These are phyloP conservation scores for Logfia minima DNA, from an alignment of 129 eudicot species.

Conservation along the genomic window DNA sequence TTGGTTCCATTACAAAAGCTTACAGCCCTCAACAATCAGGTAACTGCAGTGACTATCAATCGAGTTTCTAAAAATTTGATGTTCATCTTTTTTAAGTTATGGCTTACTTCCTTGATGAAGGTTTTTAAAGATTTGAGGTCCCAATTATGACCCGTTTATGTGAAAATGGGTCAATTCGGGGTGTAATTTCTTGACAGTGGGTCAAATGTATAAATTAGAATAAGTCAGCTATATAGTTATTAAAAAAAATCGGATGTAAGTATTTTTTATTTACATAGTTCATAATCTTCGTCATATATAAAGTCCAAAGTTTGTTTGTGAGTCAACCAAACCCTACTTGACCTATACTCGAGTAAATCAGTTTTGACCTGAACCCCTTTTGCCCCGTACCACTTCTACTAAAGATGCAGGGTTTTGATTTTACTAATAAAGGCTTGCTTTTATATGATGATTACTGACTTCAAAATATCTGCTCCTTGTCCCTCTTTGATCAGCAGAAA, in stretches of 20 bases:
- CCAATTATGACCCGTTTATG: background rate
- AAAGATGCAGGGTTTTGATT: background rate
- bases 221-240: no score
- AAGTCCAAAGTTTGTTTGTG: background rate
- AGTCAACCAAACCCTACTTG: background rate
- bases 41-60: constrained; percentile 19
- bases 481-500: constrained; percentile 37
- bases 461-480: background rate
- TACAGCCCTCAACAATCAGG: constrained; percentile 61
- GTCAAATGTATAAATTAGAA: background rate
- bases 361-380: background rate
- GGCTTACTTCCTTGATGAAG: background rate
- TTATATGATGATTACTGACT: background rate
- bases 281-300: background rate
- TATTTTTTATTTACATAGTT: background rate
- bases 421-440: background rate
- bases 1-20: constrained; percentile 44
- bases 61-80: background rate
- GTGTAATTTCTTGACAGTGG: background rate
- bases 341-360: background rate
- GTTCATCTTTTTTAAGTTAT: background rate
- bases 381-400: background rate
- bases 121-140: background rate
- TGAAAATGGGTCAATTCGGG: background rate
- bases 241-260: background rate